Percentiles rank a stretch among this genome's conserved stretches.
These are phyloP conservation scores for Aspergillus ochraceus DNA, from an alignment of 2,329 filamentous ascomycete species.

Conservation along the genomic window DNA sequence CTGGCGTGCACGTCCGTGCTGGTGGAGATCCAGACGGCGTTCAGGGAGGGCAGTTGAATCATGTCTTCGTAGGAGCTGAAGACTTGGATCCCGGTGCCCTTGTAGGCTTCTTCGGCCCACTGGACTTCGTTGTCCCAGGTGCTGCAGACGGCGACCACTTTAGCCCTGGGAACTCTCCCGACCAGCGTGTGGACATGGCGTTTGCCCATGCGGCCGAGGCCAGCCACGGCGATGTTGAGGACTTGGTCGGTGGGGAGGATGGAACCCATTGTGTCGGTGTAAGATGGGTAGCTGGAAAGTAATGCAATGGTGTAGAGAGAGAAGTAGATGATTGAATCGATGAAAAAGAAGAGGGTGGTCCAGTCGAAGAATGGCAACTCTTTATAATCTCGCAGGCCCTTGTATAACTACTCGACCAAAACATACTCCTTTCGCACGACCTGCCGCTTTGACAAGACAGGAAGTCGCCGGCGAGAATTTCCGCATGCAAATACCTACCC, in stretches of 20 bases:
- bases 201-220: conserved; percentile 12
- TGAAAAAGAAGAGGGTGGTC: background rate
- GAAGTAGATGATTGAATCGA: background rate
- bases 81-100: conserved; percentile 45
- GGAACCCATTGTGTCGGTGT: background rate
- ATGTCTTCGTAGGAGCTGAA: conserved; percentile 52
- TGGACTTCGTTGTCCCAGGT: conserved; percentile 34
- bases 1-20: conserved; percentile 53
- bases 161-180: conserved; percentile 3
- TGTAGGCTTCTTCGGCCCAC: conserved; percentile 44
- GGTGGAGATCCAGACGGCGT: conserved; percentile 52
- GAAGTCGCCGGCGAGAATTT: background rate
- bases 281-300: background rate
- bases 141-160: conserved; percentile 12
- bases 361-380: background rate
- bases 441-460: background rate
- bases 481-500: background rate
- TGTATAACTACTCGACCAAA: background rate
- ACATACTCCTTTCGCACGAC: background rate
- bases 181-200: conserved; percentile 12
- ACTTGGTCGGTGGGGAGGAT: background rate
- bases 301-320: background rate
- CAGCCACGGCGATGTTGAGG: conserved; percentile 7
- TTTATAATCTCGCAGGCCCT: background rate
- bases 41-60: conserved; percentile 49